Base-by-base conservation (phyloP, 306 rosid genomes). In the Prunus padus region DNA sequence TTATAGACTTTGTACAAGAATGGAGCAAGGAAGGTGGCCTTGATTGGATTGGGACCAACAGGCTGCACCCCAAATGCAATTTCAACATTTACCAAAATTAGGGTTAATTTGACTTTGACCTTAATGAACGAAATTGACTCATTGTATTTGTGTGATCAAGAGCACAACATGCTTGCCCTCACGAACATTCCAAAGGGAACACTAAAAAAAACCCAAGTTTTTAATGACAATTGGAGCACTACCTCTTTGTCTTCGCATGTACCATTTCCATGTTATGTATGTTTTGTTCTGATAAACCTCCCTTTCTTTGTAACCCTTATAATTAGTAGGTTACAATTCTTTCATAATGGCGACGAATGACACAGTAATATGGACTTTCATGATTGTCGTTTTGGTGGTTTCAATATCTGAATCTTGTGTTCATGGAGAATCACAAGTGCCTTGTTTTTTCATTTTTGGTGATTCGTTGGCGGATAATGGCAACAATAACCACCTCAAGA, bases 61-160 rank as follows among this genome's bases (percentile, higher is more conserved):
- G 97, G 97, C 11, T 92, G 96, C 75, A 28, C 69, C 28, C 97
- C 96, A 16, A 20, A 44, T 45, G 86, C 82, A 51, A 40, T 85
- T 12, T 2, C 64, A 0, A 16, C 67, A n/a, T n/a, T n/a, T n/a
- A n/a, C n/a, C n/a, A n/a, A n/a, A n/a, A n/a, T n/a, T n/a, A n/a
- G n/a, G n/a, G n/a, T n/a, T n/a, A n/a, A n/a, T n/a, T n/a, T n/a
- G n/a, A n/a, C n/a, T n/a, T n/a, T n/a, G n/a, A n/a, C n/a, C n/a
- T n/a, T n/a, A n/a, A n/a, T n/a, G n/a, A n/a, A n/a, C n/a, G n/a
- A n/a, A n/a, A n/a, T n/a, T n/a, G n/a, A n/a, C n/a, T n/a, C 16
- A 46, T 57, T 57, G 25, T 11, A 23, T 23, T 12, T 57, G 31
- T 57, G 31, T 57, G 63, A 22, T 57, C 1, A 22, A 23, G 63